A percentile compares a stretch with the other conserved stretches of the same genome.
phyloP scores from a whole-genome alignment of 352 stramenopile species.

The Thraustotheca clavata region DNA sequence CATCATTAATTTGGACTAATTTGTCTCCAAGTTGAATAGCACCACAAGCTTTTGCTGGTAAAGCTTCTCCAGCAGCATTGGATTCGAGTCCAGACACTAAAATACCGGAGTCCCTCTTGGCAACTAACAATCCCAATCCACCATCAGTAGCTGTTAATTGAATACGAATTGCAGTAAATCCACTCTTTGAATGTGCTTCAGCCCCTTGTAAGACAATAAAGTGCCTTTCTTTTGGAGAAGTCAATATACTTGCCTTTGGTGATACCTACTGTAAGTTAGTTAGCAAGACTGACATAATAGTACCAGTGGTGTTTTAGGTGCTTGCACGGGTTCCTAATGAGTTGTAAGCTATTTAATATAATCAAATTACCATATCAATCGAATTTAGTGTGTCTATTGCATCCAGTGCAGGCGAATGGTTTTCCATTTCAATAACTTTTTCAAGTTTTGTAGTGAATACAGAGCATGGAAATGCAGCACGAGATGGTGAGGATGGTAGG shows the following conservation, averaged over 20 bases:
- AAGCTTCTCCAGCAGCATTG: slow-evolving; percentile 38
- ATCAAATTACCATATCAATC: background rate
- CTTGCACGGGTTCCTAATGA: too few relatives aligned
- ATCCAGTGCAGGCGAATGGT: background rate
- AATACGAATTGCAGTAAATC: slow-evolving; percentile 33
- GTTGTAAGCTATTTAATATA: too few relatives aligned
- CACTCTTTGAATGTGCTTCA: slow-evolving; percentile 27
- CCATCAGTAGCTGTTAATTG: slow-evolving; percentile 54
- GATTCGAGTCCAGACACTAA: slow-evolving; percentile 53
- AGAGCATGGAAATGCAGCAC: background rate
- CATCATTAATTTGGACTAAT: slow-evolving; percentile 52
- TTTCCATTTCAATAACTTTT: slow-evolving; percentile 16
- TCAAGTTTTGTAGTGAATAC: slow-evolving; percentile 2
- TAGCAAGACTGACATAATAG: too few relatives aligned
- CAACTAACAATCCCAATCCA: slow-evolving; percentile 55
- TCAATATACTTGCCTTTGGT: too few relatives aligned
- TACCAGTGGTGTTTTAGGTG: too few relatives aligned
- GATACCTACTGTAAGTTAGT: too few relatives aligned
- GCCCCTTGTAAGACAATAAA: slow-evolving; percentile 14
- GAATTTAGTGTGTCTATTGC: background rate
- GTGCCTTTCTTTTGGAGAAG: background rate
- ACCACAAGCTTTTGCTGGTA: slow-evolving; percentile 59
- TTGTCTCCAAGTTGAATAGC: slow-evolving; percentile 50
- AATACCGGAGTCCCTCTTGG: slow-evolving; percentile 21
- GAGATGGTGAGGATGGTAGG: background rate